Evolutionary conservation across 2,329 filamentous ascomycete species (phyloP).

Genomic region (Gliomastix tumulicola): DNA sequence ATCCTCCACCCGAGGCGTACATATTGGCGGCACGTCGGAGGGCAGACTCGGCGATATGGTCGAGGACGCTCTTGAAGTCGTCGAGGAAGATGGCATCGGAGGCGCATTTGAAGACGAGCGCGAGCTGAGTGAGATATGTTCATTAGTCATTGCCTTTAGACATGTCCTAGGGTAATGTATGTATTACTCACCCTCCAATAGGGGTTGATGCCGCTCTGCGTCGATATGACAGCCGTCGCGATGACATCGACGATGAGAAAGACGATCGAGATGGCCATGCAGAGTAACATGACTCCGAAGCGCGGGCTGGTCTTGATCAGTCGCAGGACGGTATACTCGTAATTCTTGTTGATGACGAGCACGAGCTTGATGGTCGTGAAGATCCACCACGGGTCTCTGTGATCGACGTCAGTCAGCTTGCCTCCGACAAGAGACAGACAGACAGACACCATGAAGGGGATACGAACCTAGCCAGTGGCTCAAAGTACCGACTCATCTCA

Average conservation of each 20-base stretch:
- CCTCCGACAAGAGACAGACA: not conserved
- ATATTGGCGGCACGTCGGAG: slow-evolving; percentile 1
- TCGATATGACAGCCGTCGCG: slow-evolving; percentile 1
- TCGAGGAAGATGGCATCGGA: slow-evolving; percentile 10
- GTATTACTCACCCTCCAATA: slow-evolving; percentile 7
- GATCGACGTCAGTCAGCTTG: not conserved
- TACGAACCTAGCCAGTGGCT: slow-evolving; percentile 5
- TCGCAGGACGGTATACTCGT: slow-evolving; percentile 5
- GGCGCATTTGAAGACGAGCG: slow-evolving; percentile 10
- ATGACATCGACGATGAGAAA: slow-evolving; percentile 7
- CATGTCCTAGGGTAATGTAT: not conserved
- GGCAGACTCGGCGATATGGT: slow-evolving; percentile 6
- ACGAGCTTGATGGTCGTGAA: slow-evolving; percentile 10
- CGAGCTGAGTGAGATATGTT: slow-evolving; percentile 4
- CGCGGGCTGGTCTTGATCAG: slow-evolving; percentile 7
- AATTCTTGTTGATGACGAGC: slow-evolving; percentile 8
- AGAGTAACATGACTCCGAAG: slow-evolving; percentile 8
- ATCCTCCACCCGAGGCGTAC: too few relatives aligned
- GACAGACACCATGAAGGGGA: not conserved
- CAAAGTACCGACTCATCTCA: slow-evolving; percentile 5
- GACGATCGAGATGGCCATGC: slow-evolving; percentile 8
- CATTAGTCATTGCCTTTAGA: not conserved
- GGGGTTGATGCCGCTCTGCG: slow-evolving; percentile 9
- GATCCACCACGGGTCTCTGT: slow-evolving; percentile 9
- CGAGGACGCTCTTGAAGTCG: slow-evolving; percentile 10